These are phyloP conservation scores for Cudoniella acicularis DNA, from an alignment of 495 filamentous ascomycete species.

Conservation along the genomic window DNA sequence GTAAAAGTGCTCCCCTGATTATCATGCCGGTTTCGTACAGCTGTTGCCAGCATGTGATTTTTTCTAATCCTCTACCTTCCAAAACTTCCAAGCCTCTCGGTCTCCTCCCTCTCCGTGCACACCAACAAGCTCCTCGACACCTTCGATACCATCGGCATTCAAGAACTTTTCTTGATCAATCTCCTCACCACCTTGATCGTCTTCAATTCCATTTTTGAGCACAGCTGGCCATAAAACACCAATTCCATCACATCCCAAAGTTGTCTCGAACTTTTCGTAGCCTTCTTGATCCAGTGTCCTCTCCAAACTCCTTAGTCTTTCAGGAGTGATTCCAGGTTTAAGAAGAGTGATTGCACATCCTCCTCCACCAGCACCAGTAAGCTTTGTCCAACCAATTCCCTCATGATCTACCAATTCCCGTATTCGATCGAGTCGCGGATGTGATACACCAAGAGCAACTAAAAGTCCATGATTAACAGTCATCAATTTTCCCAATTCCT, in stretches of 20 bases:
- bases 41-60: slow-evolving; percentile 19
- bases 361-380: slow-evolving; percentile 92
- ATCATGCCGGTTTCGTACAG: neutral
- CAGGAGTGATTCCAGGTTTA: slow-evolving; percentile 50
- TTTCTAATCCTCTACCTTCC: slow-evolving; percentile 55
- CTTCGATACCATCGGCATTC: slow-evolving; percentile 71
- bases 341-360: slow-evolving; percentile 92
- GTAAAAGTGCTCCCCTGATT: neutral
- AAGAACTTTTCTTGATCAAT: slow-evolving; percentile 93
- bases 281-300: slow-evolving; percentile 65
- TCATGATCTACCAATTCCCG: slow-evolving; percentile 85
- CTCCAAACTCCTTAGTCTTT: slow-evolving; percentile 58
- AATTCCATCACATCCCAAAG: slow-evolving; percentile 84
- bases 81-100: slow-evolving; percentile 90
- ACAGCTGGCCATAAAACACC: slow-evolving; percentile 91
- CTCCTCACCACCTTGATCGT: slow-evolving; percentile 73
- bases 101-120: slow-evolving; percentile 58
- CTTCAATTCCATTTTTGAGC: slow-evolving; percentile 65
- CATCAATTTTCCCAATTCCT: slow-evolving; percentile 78
- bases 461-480: slow-evolving; percentile 90
- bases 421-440: slow-evolving; percentile 88
- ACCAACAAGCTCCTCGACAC: slow-evolving; percentile 73
- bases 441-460: slow-evolving; percentile 84
- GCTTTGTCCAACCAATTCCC: slow-evolving; percentile 93
- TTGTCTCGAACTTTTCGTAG: slow-evolving; percentile 81